Base-by-base conservation (phyloP, 1,284 basidiomycete genomes). In the Irpex sp. region DNA sequence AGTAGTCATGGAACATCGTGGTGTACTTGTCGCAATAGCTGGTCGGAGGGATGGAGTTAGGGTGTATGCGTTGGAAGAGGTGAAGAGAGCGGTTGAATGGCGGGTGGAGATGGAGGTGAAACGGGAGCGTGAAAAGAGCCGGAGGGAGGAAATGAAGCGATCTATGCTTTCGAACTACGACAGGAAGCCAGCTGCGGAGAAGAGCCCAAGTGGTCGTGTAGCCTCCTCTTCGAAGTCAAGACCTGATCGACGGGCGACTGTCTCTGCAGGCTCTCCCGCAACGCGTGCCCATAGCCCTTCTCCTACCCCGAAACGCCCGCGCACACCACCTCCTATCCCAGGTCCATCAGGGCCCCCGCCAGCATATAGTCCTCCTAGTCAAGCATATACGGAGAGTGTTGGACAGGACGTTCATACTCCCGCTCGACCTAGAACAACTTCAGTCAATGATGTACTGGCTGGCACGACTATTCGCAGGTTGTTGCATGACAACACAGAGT, bases 1-100 rank as follows among this genome's bases (percentile, higher is more conserved):
- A n/a, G 89, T 93, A 0, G 87, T 93, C 15, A 93, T 93, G 91
- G 92, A 93, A 69, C 90, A 93, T 69, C 86, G 92, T 37, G 91
- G 90, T 7, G 91, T 93, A 1, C 77, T 93, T 19, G 91, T 93
- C 11, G 91, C 92, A 15, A 92, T 93, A 66, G 92, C 92, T 11
- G 91, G 91, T 13, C 78, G 91, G 64, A 78, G 91, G 68, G 90
- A 93, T 67, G 91, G 92, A 2, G 91, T 93, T 47, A 82, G 91
- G 49, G 92, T 93, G 26, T 93, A 93, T 73, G 91, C 92, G 11
- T 77, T 93, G 17, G 91, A 93, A 65, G 91, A 93, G 69, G 83
- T 93, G 19, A 89, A 87, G 73, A 89, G 88, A 69, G 89, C 87
- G 5, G 86, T 93, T 9, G 92, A 93, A 74, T 93, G 90, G 91